Base-by-base conservation (phyloP, 352 stramenopile species). In the Globisporangium megalacanthum region DNA sequence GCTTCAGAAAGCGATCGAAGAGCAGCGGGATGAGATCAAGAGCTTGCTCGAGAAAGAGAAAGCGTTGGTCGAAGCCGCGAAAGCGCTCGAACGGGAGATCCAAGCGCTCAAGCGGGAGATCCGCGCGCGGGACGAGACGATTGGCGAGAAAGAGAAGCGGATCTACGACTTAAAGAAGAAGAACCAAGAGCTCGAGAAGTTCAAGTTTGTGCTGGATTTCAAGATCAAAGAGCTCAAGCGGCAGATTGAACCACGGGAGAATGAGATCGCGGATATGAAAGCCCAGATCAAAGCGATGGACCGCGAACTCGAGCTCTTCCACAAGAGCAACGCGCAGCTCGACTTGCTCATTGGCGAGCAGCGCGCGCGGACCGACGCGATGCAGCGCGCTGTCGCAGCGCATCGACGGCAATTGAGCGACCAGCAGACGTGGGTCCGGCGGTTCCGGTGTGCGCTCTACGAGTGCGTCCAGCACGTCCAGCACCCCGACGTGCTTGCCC, bases 161-260 rank as follows among this genome's bases (percentile, higher is more conserved):
- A 98, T 98, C 53, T 98, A 98, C 66, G 94, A 98, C 46, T 62
- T 98, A 13, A 98, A 98, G 70, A 98, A 98, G 78, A 98, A 98
- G 67, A 98, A 98, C 65, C 90, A 97, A 61, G 92, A 98, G 68
- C 72, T 98, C 20, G 94, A 98, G 46, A 98, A 98, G 70, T 98
- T 98, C 72, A 98, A 98, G 66, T 98, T 98, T 52, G 92, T 98
- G 37, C 65, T 98, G 25, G 93, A 98, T 64, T 98, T 97, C 77
- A 98, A 98, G 69, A 98, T 98, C 73, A 97, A 97, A 61, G 94
- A 98, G 75, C 69, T 98, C 6, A 98, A 98, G 72, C 80, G 91
- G 5, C 94, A 98, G 70, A 98, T 98, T 42, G 94, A 98, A 65
- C 94, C 94, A 15, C 87, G 93, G 6, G 92, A 98, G 58, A 92